Evolutionary conservation across 2,329 filamentous ascomycete species (phyloP).

Genomic region (Apiospora rasikravindrae): DNA sequence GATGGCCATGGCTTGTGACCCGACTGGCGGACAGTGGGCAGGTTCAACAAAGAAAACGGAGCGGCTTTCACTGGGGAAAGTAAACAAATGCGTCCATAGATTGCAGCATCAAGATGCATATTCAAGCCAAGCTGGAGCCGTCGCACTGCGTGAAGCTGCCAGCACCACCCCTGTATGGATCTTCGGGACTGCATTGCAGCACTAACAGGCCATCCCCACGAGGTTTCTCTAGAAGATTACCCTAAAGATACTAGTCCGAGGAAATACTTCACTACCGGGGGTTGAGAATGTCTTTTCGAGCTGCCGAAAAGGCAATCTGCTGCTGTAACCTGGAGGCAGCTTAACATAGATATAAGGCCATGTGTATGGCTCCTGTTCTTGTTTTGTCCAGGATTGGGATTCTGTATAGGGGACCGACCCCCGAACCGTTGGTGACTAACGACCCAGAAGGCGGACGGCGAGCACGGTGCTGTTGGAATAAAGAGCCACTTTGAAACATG

Average conservation of each 20-base stretch:
- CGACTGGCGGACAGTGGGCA: not conserved
- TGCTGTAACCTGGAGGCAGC: not conserved
- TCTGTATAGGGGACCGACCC: not conserved
- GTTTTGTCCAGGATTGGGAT: not conserved
- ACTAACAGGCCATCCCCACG: not conserved
- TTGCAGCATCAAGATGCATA: slow-evolving; percentile 16
- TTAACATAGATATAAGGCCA: not conserved
- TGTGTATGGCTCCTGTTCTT: not conserved
- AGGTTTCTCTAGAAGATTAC: slow-evolving; percentile 17
- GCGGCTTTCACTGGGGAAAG: not conserved
- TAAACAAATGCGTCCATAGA: slow-evolving; percentile 11
- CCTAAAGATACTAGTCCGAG: not conserved
- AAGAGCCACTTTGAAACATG: slow-evolving; percentile 15
- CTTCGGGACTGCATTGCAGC: slow-evolving; percentile 9
- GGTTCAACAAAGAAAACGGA: slow-evolving; percentile 8
- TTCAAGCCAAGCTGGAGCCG: slow-evolving; percentile 13
- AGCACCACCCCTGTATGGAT: slow-evolving; percentile 5
- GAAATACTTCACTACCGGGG: not conserved
- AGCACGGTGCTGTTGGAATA: slow-evolving; percentile 12
- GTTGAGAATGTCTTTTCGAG: not conserved
- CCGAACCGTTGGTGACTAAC: not conserved
- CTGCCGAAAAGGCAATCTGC: not conserved
- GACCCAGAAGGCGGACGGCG: not conserved
- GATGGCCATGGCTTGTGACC: not conserved
- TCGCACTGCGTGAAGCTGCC: not conserved